Evolutionary conservation across 2,329 filamentous ascomycete genomes (phyloP).

Genomic region (Malbranchea cinnamomea): DNA sequence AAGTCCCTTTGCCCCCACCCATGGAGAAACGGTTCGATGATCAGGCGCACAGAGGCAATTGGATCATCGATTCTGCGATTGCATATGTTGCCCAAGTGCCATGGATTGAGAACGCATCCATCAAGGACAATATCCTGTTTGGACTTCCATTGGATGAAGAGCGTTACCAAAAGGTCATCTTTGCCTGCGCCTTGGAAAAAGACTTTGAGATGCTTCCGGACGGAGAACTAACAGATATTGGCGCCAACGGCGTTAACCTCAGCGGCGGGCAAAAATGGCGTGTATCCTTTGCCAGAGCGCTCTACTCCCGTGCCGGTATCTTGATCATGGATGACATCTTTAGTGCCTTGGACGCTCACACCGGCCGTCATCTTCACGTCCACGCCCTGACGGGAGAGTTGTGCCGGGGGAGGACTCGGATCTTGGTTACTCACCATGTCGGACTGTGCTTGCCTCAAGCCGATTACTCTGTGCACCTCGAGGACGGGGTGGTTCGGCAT

Average conservation of each 20-base stretch:
- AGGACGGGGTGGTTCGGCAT: slow-evolving; percentile 49
- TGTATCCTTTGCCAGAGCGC: slow-evolving; percentile 60
- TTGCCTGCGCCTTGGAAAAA: slow-evolving; percentile 58
- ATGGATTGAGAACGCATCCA: slow-evolving; percentile 71
- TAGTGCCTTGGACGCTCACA: slow-evolving; percentile 65
- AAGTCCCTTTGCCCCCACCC: slow-evolving; percentile 33
- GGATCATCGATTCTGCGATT: slow-evolving; percentile 54
- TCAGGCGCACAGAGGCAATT: slow-evolving; percentile 45
- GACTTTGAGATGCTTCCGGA: slow-evolving; percentile 63
- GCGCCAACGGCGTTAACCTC: slow-evolving; percentile 70
- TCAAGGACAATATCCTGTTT: slow-evolving; percentile 66
- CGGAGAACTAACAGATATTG: slow-evolving; percentile 67
- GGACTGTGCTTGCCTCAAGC: slow-evolving; percentile 54
- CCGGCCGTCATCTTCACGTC: slow-evolving; percentile 65
- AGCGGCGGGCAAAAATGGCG: slow-evolving; percentile 76
- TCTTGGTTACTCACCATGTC: slow-evolving; percentile 70
- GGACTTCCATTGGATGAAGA: slow-evolving; percentile 53
- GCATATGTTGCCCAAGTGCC: slow-evolving; percentile 68
- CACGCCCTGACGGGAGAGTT: slow-evolving; percentile 59
- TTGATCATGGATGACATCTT: slow-evolving; percentile 74
- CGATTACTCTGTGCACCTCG: slow-evolving; percentile 60
- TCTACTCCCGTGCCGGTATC: slow-evolving; percentile 65
- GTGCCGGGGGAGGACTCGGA: slow-evolving; percentile 53
- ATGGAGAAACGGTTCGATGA: slow-evolving; percentile 43
- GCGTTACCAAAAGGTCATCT: slow-evolving; percentile 56